Percentiles rank a stretch among this genome's conserved stretches.
Conservation (phyloP, 2,329 filamentous ascomycete genomes). For the Seiridium cupressi region DNA sequence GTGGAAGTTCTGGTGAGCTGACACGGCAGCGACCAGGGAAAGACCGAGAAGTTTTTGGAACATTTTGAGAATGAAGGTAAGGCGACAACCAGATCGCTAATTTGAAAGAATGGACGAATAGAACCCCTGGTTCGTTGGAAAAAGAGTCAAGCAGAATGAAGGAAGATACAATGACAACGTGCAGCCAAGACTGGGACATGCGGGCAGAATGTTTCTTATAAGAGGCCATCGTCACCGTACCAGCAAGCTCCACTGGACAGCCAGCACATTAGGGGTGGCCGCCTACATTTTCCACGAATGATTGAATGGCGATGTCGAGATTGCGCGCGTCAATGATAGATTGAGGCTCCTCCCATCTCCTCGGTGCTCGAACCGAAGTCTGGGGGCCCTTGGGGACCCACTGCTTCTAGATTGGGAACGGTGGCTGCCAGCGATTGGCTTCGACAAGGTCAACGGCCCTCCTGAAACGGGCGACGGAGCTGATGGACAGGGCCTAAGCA, state of each 20-base stretch:
- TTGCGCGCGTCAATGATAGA: slow-evolving; percentile 6
- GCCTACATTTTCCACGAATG: slow-evolving; percentile 6
- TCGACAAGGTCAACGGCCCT: not conserved
- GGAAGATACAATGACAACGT: not conserved
- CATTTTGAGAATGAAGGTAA: slow-evolving; percentile 17
- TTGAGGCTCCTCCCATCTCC: slow-evolving; percentile 1
- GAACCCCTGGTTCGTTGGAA: slow-evolving; percentile 3
- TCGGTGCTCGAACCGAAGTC: slow-evolving; percentile 1
- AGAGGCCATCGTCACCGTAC: not conserved
- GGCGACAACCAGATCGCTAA: slow-evolving; percentile 6
- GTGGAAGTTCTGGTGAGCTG: slow-evolving; percentile 38
- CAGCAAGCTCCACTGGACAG: not conserved
- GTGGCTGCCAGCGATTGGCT: not conserved
- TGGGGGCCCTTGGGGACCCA: slow-evolving; percentile 1
- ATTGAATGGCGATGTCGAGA: not conserved
- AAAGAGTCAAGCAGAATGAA: slow-evolving; percentile 1
- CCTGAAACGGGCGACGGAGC: slow-evolving; percentile 2
- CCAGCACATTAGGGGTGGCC: not conserved
- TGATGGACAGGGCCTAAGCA: slow-evolving; percentile 1
- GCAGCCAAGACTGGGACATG: not conserved
- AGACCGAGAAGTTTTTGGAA: slow-evolving; percentile 18
- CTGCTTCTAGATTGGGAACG: not conserved
- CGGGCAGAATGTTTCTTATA: not conserved
- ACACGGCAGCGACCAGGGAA: slow-evolving; percentile 23
- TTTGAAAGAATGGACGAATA: not conserved